A percentile compares a stretch with the other conserved stretches of the same genome.
phyloP scores from a whole-genome alignment of 106 monocot genomes.

The Dioscorea alata region DNA sequence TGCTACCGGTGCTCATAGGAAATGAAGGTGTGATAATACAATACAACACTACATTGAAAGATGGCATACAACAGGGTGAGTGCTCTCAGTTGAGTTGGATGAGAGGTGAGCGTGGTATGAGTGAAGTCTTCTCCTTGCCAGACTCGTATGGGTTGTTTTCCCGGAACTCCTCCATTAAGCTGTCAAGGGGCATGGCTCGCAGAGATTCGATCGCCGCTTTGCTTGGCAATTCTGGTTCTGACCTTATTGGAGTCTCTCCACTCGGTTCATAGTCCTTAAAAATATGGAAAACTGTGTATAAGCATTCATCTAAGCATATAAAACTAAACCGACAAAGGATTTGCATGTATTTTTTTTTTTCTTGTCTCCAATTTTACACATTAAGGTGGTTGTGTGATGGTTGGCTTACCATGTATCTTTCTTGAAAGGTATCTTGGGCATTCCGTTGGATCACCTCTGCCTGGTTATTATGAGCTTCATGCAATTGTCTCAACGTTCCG shows the following conservation, averaged over 20 bases:
- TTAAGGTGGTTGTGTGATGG: not conserved
- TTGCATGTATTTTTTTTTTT: no score
- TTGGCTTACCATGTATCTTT: slow-evolving; percentile 44
- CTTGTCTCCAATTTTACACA: no score
- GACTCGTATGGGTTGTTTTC: slow-evolving; percentile 89
- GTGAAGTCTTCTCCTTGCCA: slow-evolving; percentile 52
- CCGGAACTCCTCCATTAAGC: slow-evolving; percentile 68
- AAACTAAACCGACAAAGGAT: not conserved
- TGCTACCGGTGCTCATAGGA: no score
- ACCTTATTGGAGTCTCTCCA: slow-evolving; percentile 68
- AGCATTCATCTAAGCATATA: not conserved
- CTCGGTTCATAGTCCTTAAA: slow-evolving; percentile 64
- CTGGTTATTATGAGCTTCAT: slow-evolving; percentile 32
- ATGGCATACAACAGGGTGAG: no score
- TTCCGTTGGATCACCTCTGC: slow-evolving; percentile 29
- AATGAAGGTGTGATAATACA: no score
- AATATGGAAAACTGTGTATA: no score
- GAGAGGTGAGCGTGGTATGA: slow-evolving; percentile 84
- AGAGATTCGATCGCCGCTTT: slow-evolving; percentile 71
- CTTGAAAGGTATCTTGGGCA: slow-evolving; percentile 39
- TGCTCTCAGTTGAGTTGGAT: slow-evolving; percentile 48
- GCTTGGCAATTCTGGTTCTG: slow-evolving; percentile 69
- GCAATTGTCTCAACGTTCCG: slow-evolving; percentile 26
- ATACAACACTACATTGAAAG: no score
- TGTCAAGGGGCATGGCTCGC: slow-evolving; percentile 70